Conservation (phyloP, 495 filamentous ascomycete species). For the Penicillium macrosclerotiorum region DNA sequence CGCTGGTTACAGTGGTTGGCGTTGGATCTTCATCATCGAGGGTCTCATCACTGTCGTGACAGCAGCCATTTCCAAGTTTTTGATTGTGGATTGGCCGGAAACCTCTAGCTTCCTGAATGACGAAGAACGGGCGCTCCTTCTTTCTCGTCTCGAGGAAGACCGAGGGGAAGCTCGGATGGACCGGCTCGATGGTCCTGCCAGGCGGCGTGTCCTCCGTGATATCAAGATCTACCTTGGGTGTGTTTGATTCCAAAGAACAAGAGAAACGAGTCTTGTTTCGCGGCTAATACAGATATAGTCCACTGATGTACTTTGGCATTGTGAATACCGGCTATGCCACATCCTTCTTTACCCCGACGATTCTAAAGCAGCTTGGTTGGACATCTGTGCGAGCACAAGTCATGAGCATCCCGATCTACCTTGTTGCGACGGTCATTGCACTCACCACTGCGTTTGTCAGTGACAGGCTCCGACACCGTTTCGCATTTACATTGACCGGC, state of each 20-base stretch:
- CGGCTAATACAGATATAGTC: constrained; percentile 18
- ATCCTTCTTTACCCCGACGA: constrained; percentile 56
- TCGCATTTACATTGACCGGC: constrained; percentile 49
- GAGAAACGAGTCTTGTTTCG: no score
- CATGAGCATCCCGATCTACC: constrained; percentile 56
- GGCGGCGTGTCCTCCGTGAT: constrained; percentile 47
- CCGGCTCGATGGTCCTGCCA: constrained; percentile 42
- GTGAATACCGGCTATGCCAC: constrained; percentile 50
- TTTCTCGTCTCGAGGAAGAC: constrained; percentile 43
- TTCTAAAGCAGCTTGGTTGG: constrained; percentile 57
- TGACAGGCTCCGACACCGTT: constrained; percentile 50
- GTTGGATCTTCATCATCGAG: constrained; percentile 73
- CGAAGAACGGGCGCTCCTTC: constrained; percentile 44
- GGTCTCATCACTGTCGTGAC: constrained; percentile 50
- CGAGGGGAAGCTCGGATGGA: constrained; percentile 46
- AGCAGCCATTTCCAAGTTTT: constrained; percentile 44
- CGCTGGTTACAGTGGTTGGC: constrained; percentile 45
- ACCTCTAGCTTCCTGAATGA: constrained; percentile 46
- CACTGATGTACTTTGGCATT: constrained; percentile 50
- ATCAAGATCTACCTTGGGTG: constrained; percentile 57
- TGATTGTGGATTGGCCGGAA: constrained; percentile 59
- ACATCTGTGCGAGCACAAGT: constrained; percentile 49
- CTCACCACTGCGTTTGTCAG: constrained; percentile 43
- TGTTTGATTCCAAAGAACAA: neutral
- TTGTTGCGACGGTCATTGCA: constrained; percentile 46